Evolutionary conservation across 2,329 filamentous ascomycete genomes (phyloP).

Genomic region (Alternaria brassicicola): DNA sequence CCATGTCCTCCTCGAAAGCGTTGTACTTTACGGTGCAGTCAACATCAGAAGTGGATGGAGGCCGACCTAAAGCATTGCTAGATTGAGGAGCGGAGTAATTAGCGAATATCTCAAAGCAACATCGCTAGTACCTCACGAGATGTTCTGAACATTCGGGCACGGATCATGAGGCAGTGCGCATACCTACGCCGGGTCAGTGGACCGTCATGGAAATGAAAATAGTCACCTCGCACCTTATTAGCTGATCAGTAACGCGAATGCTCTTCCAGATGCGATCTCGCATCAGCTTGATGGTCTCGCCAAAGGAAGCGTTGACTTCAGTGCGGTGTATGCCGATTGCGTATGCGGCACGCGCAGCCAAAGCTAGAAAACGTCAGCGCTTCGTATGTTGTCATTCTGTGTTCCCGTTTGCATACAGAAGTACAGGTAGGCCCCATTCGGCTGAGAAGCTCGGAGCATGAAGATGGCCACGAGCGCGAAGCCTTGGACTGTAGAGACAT

Average conservation of each 20-base stretch:
- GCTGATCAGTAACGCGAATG: slow-evolving; percentile 58
- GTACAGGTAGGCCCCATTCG: slow-evolving; percentile 60
- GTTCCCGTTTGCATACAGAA: slow-evolving; percentile 44
- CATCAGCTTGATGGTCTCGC: slow-evolving; percentile 48
- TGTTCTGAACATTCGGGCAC: neutral
- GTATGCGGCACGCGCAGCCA: slow-evolving; percentile 60
- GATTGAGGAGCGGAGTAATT: neutral
- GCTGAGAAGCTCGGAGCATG: slow-evolving; percentile 59
- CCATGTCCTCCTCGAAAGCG: slow-evolving; percentile 24
- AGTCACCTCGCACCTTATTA: slow-evolving; percentile 41
- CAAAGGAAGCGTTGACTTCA: slow-evolving; percentile 59
- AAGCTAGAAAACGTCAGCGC: slow-evolving; percentile 22
- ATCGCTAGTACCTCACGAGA: neutral
- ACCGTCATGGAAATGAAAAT: neutral
- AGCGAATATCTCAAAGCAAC: neutral
- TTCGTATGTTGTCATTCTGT: no score
- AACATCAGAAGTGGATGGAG: slow-evolving; percentile 60
- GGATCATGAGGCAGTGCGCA: neutral
- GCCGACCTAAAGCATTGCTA: slow-evolving; percentile 58
- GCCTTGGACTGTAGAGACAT: slow-evolving; percentile 58
- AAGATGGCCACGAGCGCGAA: slow-evolving; percentile 60
- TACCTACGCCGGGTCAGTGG: neutral
- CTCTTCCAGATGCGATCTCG: slow-evolving; percentile 61
- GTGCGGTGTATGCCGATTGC: slow-evolving; percentile 60
- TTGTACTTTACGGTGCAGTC: slow-evolving; percentile 54